phyloP scores from a whole-genome alignment of 148 eudicot genomes.

The Spergularia bocconei region DNA sequence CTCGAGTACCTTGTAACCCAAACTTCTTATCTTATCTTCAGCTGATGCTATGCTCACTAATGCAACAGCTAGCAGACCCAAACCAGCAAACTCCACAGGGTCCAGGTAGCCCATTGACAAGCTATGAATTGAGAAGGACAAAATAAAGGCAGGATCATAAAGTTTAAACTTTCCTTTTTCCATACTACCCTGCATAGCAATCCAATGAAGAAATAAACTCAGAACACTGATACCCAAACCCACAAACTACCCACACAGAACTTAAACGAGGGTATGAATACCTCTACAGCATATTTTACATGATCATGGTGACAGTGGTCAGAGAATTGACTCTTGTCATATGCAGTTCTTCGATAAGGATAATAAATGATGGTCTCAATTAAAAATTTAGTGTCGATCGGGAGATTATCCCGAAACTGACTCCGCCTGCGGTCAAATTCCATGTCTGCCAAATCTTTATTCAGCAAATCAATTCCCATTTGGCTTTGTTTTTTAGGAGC shows the following conservation, averaged over 20 bases:
- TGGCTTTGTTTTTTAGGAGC: constrained; percentile 46
- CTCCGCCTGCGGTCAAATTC: constrained; percentile 55
- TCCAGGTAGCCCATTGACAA: constrained; percentile 74
- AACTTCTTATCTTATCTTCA: constrained; percentile 62
- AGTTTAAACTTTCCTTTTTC: constrained; percentile 31
- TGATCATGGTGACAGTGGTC: constrained; percentile 28
- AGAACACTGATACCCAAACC: constrained; percentile 3
- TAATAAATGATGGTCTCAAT: constrained; percentile 66
- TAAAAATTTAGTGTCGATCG: constrained; percentile 73
- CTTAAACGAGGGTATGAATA: constrained; percentile 21
- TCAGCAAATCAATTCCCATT: constrained; percentile 29
- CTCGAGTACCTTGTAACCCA: constrained; percentile 79
- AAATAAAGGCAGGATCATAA: constrained; percentile 87
- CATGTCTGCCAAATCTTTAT: constrained; percentile 29
- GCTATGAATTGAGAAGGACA: constrained; percentile 75
- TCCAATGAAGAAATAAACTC: constrained; percentile 11
- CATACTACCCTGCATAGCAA: constrained; percentile 39
- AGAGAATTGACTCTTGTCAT: constrained; percentile 22
- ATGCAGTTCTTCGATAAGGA: constrained; percentile 49
- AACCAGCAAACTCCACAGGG: constrained; percentile 79
- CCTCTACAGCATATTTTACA: constrained; percentile 40
- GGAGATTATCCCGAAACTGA: constrained; percentile 79
- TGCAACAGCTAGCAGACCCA: constrained; percentile 85
- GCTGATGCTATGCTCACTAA: constrained; percentile 85
- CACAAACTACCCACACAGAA: background rate